Evolutionary conservation across 2,329 filamentous ascomycete species (phyloP), one percentile per base, ranked within the genome.

Genomic region (Aspergillus niger): DNA sequence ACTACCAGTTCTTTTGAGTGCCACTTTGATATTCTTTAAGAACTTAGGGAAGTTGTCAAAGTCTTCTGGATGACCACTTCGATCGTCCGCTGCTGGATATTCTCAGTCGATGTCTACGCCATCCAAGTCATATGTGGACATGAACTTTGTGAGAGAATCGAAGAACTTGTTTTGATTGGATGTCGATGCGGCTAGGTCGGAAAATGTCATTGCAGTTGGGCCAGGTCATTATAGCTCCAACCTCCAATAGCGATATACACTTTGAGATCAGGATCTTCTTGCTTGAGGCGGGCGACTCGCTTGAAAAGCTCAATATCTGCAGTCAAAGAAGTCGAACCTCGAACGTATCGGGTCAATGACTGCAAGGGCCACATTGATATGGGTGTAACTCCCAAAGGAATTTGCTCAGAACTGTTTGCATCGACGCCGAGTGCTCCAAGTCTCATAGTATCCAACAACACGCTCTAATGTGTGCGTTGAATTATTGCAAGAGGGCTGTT

Each of bases 71-170:
- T 58, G 62, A 1, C 81, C 81, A 6, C 67, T 67, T 4, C 78
- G 71, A 28, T 79, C 77, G 15, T 73, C 69, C 3, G 79, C 77
- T 0, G 56, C 67, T 0, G 71, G 71, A 51, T 77, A 74, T 49
- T 78, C 75, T 81, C 80, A 83, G 62, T 83, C 78, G n/a, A 83
- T 64, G 54, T 83, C 80, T 2, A 81, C 69, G 2, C 79, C 80
- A 60, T 80, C 76, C 54, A 83, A 81, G 2, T 70, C 71, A 63
- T 80, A 81, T 6, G 69, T 74, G 1, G 65, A 32, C 66, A 83
- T 71, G 63, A 83, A 82, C 1, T 58, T 51, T 2, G 76, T 58
- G 0, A 81, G 62, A 0, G 71, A 75, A 1, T 67, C 60, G 57
- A 78, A 72, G 62, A 83, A 83, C 0, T 62, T 64, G 0, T 59